phyloP scores from a whole-genome alignment of 768 basidiomycete species.

The Kwoniella pini region DNA sequence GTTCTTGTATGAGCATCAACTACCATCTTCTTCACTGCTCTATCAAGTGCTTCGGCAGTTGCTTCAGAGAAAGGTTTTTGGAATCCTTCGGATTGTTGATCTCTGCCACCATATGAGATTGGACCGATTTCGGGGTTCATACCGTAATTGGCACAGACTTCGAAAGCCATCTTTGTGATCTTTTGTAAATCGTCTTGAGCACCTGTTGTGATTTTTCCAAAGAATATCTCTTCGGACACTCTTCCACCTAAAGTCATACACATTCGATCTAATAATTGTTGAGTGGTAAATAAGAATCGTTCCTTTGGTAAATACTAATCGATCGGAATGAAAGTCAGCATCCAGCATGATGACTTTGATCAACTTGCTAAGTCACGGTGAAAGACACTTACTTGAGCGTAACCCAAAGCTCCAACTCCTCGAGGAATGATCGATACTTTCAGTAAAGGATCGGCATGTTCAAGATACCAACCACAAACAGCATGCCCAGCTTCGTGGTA shows the following conservation, averaged over 20 bases:
- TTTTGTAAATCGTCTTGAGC: conserved; percentile 98
- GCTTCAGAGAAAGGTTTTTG: conserved; percentile 98
- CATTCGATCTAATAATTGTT: conserved; percentile 91
- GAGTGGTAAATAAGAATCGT: conserved; percentile 90
- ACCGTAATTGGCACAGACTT: conserved; percentile 87
- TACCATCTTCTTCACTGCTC: conserved; percentile 88
- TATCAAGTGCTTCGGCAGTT: conserved; percentile 89
- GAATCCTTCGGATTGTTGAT: conserved; percentile 81
- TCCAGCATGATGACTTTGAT: not conserved
- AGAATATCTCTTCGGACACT: conserved; percentile 98
- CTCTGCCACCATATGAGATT: conserved; percentile 89
- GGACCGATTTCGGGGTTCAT: conserved; percentile 96
- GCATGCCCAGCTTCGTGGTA: conserved; percentile 99
- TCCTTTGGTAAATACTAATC: conserved; percentile 88
- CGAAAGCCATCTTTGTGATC: conserved; percentile 96
- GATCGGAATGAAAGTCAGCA: not conserved
- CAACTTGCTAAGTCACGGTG: conserved; percentile 27
- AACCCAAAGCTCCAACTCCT: conserved; percentile 91
- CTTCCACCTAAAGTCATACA: conserved; percentile 98
- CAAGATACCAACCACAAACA: conserved; percentile 96
- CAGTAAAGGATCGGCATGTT: conserved; percentile 92
- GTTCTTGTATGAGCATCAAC: conserved; percentile 82
- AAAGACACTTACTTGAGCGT: conserved; percentile 70
- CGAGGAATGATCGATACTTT: conserved; percentile 99
- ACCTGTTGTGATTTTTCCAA: conserved; percentile 89